Evolutionary conservation across 1,139 yeast species (phyloP).

Genomic region (Yarrowia galli): DNA sequence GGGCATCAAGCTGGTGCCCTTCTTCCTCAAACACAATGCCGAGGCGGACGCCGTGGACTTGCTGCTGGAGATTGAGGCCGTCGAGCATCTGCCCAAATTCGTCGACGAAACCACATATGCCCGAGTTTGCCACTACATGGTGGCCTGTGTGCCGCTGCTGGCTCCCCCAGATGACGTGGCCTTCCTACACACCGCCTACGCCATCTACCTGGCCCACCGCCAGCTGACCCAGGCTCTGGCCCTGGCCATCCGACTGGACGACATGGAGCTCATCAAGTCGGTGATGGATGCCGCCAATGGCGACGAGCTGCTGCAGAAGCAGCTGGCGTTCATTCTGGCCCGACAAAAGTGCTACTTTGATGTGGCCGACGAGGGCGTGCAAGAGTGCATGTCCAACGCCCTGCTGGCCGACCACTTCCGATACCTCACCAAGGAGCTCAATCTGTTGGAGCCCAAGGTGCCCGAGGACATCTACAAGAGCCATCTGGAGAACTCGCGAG

Average conservation of each 20-base stretch:
- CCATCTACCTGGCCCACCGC: conserved; percentile 79
- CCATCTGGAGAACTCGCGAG: conserved; percentile 76
- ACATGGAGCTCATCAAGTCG: conserved; percentile 74
- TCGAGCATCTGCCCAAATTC: conserved; percentile 79
- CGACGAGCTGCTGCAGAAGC: conserved; percentile 81
- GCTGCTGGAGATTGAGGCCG: conserved; percentile 84
- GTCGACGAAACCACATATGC: conserved; percentile 86
- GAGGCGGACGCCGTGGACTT: conserved; percentile 98
- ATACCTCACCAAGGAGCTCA: conserved; percentile 84
- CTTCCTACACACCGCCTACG: conserved; percentile 88
- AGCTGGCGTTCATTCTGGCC: conserved; percentile 87
- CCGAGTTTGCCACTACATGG: conserved; percentile 93
- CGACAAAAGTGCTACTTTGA: conserved; percentile 84
- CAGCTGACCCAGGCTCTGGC: conserved; percentile 90
- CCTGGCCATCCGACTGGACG: conserved; percentile 87
- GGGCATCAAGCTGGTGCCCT: conserved; percentile 83
- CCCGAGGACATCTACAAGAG: conserved; percentile 96
- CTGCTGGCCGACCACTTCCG: conserved; percentile 79
- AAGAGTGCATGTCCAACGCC: conserved; percentile 83
- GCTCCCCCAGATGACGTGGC: conserved; percentile 94
- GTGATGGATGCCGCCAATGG: conserved; percentile 75
- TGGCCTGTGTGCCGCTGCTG: conserved; percentile 91
- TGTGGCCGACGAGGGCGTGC: conserved; percentile 76
- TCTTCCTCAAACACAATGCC: conserved; percentile 91
- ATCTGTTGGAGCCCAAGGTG: conserved; percentile 84